Evolutionary conservation across 225 moss, liverwort and hornwort genomes (phyloP).

Genomic region (Physcomitrellopsis africana): DNA sequence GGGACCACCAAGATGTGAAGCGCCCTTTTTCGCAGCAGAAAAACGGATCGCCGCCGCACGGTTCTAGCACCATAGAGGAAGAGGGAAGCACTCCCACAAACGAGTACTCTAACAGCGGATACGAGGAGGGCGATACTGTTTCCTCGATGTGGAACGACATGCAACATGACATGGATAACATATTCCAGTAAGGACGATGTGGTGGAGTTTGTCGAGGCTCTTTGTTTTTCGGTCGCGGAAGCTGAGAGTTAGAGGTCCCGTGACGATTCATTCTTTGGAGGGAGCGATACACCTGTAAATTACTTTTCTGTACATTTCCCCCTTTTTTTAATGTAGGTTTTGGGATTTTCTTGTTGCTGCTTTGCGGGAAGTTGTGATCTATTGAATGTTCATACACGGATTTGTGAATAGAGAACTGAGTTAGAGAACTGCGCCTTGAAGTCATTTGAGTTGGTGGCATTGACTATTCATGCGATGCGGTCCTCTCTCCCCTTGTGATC

Average conservation of each 20-base stretch:
- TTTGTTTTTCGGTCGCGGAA: conserved; percentile 9
- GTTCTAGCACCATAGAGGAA: conserved; percentile 59
- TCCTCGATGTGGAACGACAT: conserved; percentile 58
- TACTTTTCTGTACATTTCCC: conserved; percentile 41
- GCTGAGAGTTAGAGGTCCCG: background rate
- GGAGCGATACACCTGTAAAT: conserved; percentile 43
- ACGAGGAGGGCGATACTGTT: conserved; percentile 53
- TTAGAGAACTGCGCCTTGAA: no score
- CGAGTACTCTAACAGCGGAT: conserved; percentile 48
- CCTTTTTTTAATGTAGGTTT: conserved; percentile 29
- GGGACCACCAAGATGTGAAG: conserved; percentile 36
- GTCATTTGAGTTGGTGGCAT: conserved; percentile 39
- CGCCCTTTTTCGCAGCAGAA: conserved; percentile 4
- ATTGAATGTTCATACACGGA: conserved; percentile 45
- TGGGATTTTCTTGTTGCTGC: conserved; percentile 26
- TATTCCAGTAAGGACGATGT: conserved; percentile 27
- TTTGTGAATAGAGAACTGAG: conserved; percentile 64
- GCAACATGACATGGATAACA: conserved; percentile 38
- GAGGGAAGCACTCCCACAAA: conserved; percentile 65
- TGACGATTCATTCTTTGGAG: conserved; percentile 40
- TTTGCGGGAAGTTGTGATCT: conserved; percentile 31
- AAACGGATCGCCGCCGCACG: conserved; percentile 55
- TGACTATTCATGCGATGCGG: conserved; percentile 29
- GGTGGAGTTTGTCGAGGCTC: background rate
- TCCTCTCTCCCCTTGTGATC: conserved; percentile 27